Conservation (phyloP, 2,329 filamentous ascomycete species). For the Microdochium nivale region DNA sequence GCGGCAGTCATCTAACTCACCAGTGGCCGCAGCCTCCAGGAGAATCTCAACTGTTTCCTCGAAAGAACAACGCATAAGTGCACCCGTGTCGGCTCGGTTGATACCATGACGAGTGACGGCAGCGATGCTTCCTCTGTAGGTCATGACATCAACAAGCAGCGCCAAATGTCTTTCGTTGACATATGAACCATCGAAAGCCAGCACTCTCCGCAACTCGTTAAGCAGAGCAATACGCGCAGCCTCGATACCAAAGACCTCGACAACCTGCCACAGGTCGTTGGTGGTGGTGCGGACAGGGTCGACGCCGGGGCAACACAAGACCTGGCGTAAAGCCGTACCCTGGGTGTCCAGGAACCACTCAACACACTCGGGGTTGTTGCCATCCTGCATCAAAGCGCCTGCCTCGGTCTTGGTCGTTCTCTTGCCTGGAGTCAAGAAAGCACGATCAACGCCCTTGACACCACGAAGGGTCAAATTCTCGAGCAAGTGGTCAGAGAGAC, state of each 20-base stretch:
- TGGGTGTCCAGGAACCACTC: constrained; percentile 97
- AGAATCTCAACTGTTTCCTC: constrained; percentile 99
- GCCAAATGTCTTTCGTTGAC: constrained; percentile 98
- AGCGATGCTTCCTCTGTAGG: constrained; percentile 85
- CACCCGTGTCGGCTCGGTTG: constrained; percentile 95
- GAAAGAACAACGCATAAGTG: constrained; percentile 98
- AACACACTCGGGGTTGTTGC: constrained; percentile 65
- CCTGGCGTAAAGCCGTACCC: constrained; percentile 76
- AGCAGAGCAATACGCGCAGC: constrained; percentile 81
- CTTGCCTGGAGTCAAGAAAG: constrained; percentile 81
- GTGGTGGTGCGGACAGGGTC: constrained; percentile 81
- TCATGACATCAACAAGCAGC: constrained; percentile 95
- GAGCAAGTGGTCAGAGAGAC: constrained; percentile 82
- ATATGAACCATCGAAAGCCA: constrained; percentile 98
- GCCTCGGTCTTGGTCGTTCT: constrained; percentile 59
- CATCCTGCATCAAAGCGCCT: constrained; percentile 66
- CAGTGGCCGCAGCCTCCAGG: constrained; percentile 86
- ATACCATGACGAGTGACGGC: constrained; percentile 97
- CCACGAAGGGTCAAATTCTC: constrained; percentile 88
- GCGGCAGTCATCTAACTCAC: constrained; percentile 93
- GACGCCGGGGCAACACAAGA: constrained; percentile 80
- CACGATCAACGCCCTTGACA: constrained; percentile 79
- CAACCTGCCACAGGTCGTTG: constrained; percentile 91
- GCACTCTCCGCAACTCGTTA: constrained; percentile 80
- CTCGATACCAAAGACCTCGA: constrained; percentile 94